Conservation (phyloP, 495 filamentous ascomycete genomes). For the Platismatia glauca region DNA sequence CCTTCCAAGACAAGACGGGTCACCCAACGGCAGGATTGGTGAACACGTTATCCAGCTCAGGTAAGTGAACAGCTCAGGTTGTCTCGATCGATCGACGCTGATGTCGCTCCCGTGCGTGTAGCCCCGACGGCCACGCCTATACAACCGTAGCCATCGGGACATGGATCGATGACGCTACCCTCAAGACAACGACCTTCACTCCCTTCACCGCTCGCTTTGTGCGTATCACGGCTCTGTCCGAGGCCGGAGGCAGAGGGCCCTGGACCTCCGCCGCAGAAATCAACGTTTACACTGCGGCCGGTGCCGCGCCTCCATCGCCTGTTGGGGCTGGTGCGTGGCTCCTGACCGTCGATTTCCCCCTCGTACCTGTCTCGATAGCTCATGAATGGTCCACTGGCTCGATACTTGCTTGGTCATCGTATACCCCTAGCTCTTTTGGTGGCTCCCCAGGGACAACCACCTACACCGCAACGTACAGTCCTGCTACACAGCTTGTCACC, state of each 20-base stretch:
- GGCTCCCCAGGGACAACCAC: slow-evolving; percentile 32
- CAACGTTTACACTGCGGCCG: slow-evolving; percentile 18
- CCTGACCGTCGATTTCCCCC: slow-evolving; percentile 42
- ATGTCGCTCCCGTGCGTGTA: slow-evolving; percentile 14
- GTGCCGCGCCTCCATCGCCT: slow-evolving; percentile 4
- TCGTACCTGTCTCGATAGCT: slow-evolving; percentile 39
- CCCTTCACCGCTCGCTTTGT: slow-evolving; percentile 35
- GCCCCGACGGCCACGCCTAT: slow-evolving; percentile 33
- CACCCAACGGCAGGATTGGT: slow-evolving; percentile 19
- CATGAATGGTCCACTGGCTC: slow-evolving; percentile 30
- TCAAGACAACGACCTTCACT: slow-evolving; percentile 34
- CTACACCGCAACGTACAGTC: slow-evolving; percentile 37
- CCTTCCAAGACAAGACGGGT: slow-evolving; percentile 22
- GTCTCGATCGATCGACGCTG: background rate
- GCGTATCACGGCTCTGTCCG: slow-evolving; percentile 27
- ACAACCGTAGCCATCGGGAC: slow-evolving; percentile 35
- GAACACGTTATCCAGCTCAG: slow-evolving; percentile 13
- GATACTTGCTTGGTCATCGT: slow-evolving; percentile 40
- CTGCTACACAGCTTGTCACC: slow-evolving; percentile 25
- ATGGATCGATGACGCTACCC: slow-evolving; percentile 35
- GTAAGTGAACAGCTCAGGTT: background rate
- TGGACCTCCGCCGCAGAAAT: slow-evolving; percentile 33
- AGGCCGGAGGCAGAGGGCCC: slow-evolving; percentile 29
- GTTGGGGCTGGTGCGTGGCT: slow-evolving; percentile 33
- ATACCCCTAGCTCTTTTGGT: slow-evolving; percentile 30